These are phyloP conservation scores for Kurtzmaniella quercitrusa DNA, from an alignment of 1,139 yeast genomes.

Conservation along the genomic window DNA sequence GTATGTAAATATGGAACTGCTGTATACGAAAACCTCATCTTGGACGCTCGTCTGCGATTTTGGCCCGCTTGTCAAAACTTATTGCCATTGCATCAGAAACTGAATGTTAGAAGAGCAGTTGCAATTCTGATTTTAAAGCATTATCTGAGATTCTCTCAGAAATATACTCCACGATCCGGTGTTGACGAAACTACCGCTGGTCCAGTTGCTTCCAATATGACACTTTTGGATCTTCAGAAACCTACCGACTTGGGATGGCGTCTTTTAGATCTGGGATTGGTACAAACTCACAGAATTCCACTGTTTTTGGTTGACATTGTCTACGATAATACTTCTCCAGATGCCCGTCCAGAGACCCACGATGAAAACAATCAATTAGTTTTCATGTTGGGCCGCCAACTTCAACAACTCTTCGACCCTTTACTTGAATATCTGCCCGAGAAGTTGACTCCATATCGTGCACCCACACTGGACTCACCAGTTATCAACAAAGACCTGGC, in stretches of 20 bases:
- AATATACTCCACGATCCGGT: constrained; percentile 11
- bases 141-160: constrained; percentile 50
- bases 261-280: constrained; percentile 51
- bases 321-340: constrained; percentile 50
- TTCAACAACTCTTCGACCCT: constrained; percentile 87
- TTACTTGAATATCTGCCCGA: constrained; percentile 90
- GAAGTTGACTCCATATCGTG: constrained; percentile 47
- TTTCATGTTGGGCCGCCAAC: constrained; percentile 71
- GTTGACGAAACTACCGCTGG: constrained; percentile 82
- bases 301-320: constrained; percentile 70
- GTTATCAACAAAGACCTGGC: constrained; percentile 8
- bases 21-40: constrained; percentile 55
- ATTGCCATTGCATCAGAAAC: constrained; percentile 40
- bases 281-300: constrained; percentile 51
- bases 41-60: constrained; percentile 61
- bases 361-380: constrained; percentile 67
- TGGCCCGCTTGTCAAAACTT: constrained; percentile 79
- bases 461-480: constrained; percentile 14
- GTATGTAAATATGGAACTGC: constrained; percentile 70
- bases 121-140: constrained; percentile 74
- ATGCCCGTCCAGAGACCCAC: constrained; percentile 16
- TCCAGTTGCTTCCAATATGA: constrained; percentile 58
- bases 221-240: constrained; percentile 41
- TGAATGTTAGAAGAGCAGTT: constrained; percentile 67
- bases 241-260: constrained; percentile 58